Evolutionary conservation across 228 moss, liverwort and hornwort species (phyloP).

Genomic region (Sphagnum fallax): DNA sequence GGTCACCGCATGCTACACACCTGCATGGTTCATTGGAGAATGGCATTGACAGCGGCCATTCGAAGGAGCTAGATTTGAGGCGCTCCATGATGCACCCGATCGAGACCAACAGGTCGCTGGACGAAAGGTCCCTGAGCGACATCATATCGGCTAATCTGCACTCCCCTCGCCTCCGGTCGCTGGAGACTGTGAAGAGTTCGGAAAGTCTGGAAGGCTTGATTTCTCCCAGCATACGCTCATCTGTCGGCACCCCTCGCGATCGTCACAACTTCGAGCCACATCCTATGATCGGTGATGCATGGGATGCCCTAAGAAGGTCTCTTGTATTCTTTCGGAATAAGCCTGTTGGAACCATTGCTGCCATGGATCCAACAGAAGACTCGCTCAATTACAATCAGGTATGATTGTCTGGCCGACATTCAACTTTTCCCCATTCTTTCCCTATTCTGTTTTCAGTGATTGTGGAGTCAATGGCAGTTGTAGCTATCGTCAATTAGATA

Average conservation of each 20-base stretch:
- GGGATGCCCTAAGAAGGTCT: slow-evolving; percentile 84
- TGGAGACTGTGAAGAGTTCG: slow-evolving; percentile 89
- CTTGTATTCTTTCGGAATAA: slow-evolving; percentile 74
- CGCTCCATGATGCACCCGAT: slow-evolving; percentile 43
- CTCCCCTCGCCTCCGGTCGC: slow-evolving; percentile 62
- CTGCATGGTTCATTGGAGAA: slow-evolving; percentile 27
- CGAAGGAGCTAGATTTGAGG: slow-evolving; percentile 47
- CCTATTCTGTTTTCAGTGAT: not conserved
- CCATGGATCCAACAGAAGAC: slow-evolving; percentile 94
- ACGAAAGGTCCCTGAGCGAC: slow-evolving; percentile 80
- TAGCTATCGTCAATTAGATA: no score
- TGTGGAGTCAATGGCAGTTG: no score
- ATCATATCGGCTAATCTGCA: slow-evolving; percentile 72
- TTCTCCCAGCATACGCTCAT: slow-evolving; percentile 57
- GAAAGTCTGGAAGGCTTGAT: slow-evolving; percentile 82
- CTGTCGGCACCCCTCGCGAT: slow-evolving; percentile 45
- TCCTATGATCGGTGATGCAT: slow-evolving; percentile 90
- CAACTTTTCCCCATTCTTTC: not conserved
- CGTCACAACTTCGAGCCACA: slow-evolving; percentile 83
- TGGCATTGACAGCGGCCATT: slow-evolving; percentile 44
- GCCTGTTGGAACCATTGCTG: slow-evolving; percentile 95
- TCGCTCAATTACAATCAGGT: slow-evolving; percentile 99
- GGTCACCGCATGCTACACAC: slow-evolving; percentile 14
- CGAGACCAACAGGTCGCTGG: slow-evolving; percentile 71
- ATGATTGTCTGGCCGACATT: not conserved